Evolutionary conservation across 306 rosid genomes (phyloP).

Genomic region (Sechiopsis laciniata): DNA sequence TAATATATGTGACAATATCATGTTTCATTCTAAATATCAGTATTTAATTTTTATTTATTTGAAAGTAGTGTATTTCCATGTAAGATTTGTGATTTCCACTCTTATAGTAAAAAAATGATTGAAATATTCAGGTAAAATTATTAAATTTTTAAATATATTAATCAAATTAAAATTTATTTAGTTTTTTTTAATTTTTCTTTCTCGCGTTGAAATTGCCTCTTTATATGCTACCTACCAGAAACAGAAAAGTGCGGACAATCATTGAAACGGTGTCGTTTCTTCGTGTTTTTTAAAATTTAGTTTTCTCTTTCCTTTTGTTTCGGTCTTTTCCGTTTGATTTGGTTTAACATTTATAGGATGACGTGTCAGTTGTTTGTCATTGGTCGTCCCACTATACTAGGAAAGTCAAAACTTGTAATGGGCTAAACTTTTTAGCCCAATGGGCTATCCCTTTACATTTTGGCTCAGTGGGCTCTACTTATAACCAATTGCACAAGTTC

Average conservation of each 20-base stretch:
- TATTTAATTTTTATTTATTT: too few species aligned
- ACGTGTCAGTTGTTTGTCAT: not conserved
- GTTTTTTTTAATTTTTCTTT: not conserved
- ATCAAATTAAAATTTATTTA: too few species aligned
- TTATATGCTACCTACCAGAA: too few species aligned
- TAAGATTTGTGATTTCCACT: too few species aligned
- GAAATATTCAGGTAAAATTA: too few species aligned
- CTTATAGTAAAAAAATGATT: too few species aligned
- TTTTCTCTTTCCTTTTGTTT: not conserved
- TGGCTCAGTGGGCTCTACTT: too few species aligned
- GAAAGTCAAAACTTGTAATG: constrained; percentile 20
- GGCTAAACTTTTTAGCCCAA: constrained; percentile 10
- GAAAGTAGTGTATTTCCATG: too few species aligned
- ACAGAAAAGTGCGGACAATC: not conserved
- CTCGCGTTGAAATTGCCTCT: constrained; percentile 3
- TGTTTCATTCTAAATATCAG: too few species aligned
- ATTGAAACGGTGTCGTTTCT: not conserved
- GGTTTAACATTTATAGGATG: not conserved
- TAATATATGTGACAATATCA: too few species aligned
- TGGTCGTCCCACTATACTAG: constrained; percentile 12
- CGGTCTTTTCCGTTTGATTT: not conserved
- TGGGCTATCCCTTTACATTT: not conserved
- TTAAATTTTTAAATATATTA: too few species aligned
- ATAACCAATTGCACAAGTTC: too few species aligned
- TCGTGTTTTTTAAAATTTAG: not conserved